Evolutionary conservation across 495 filamentous ascomycete species (phyloP), one percentile per base, ranked within the genome.

Genomic region (Neurospora tetraspora): DNA sequence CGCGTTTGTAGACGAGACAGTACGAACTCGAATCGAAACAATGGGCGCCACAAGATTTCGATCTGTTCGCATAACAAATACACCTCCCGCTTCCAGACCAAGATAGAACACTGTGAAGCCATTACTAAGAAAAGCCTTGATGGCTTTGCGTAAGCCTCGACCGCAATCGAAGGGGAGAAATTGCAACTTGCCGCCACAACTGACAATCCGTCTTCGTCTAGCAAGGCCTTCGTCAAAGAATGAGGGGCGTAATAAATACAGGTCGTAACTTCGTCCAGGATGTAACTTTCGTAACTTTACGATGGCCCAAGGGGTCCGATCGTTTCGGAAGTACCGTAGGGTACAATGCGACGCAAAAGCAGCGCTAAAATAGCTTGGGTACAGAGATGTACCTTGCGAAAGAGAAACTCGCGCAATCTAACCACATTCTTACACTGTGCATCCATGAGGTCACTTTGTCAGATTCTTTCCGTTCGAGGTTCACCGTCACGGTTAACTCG

Each of bases 371-470:
- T 65, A 65, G 53, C 53, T 8, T 34, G 14, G 53, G 53, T 65
- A 65, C 27, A 16, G 27, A 34, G 18, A 65, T 9, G 6, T 31
- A 34, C 53, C 6, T 31, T 65, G 12, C 14, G 7, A 34, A 16
- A 14, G 12, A 61, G 23, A 61, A 61, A 61, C 53, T 9, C 53
- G 6, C 27, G 27, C 31, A 65, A 65, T 65, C 53, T 65, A 65
- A 65, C 27, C 53, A 14, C 53, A 65, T 34, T 34, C 39, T 61
- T 68, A 37, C 74, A 76, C 74, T 74, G 74, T 76, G 70, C 53
- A 16, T 69, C 14, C 61, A 76, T 76, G 74, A 76, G 72, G 74
- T 76, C 74, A 76, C 74, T 38, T 23, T 65, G 27, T 65, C 53
- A 65, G 53, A 65, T 65, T 65, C 14, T 65, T 65, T 65, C 53